Conservation (phyloP, 2,329 filamentous ascomycete genomes). For the Fusarium dlaminii region DNA sequence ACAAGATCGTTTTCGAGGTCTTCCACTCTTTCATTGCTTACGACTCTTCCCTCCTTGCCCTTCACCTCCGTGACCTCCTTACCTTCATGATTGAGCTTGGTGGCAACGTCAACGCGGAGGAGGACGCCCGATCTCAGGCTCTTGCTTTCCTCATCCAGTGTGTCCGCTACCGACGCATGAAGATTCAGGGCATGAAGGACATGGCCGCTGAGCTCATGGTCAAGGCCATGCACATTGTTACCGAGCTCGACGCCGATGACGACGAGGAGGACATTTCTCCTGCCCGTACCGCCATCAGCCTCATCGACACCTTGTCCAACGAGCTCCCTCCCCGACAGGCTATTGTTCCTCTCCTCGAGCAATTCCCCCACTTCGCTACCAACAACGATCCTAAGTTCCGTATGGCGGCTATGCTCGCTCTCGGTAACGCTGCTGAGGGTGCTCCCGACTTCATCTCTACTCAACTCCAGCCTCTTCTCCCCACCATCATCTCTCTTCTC, state of each 20-base stretch:
- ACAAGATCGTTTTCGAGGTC: conserved; percentile 92
- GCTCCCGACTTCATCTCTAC: conserved; percentile 97
- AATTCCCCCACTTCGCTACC: conserved; percentile 83
- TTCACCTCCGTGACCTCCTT: conserved; percentile 89
- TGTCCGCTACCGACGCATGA: conserved; percentile 91
- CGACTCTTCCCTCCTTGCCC: conserved; percentile 83
- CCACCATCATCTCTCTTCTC: conserved; percentile 83
- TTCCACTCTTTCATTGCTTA: conserved; percentile 95
- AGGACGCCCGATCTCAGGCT: conserved; percentile 88
- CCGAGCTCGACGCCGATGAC: conserved; percentile 83
- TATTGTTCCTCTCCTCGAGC: conserved; percentile 88
- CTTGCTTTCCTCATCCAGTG: conserved; percentile 94
- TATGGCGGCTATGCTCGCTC: conserved; percentile 88
- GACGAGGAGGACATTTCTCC: conserved; percentile 84
- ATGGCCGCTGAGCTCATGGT: conserved; percentile 88
- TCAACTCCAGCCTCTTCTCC: conserved; percentile 86
- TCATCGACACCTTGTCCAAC: conserved; percentile 89
- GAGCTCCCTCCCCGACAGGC: conserved; percentile 93
- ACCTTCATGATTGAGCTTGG: conserved; percentile 93
- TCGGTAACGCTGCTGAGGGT: conserved; percentile 95
- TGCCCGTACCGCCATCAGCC: conserved; percentile 81
- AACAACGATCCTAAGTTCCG: conserved; percentile 80
- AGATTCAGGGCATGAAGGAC: conserved; percentile 87
- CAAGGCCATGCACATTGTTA: conserved; percentile 88
- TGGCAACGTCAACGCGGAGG: conserved; percentile 78